Conservation (phyloP, 805 yeast genomes). For the Grigorovia humatica region DNA sequence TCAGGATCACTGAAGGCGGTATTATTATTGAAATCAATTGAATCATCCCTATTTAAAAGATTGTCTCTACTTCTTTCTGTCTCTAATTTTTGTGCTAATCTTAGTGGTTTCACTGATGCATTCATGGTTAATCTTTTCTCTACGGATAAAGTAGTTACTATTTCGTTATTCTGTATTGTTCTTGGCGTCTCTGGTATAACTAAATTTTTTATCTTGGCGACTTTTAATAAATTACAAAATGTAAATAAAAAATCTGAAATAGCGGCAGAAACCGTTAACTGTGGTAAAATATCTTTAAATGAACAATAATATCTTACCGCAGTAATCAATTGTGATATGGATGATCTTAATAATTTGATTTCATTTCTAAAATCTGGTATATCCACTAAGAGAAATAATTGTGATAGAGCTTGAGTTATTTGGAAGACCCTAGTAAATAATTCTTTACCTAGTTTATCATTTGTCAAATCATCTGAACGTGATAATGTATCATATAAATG, state of each 20-base stretch:
- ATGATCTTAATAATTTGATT: slow-evolving; percentile 41
- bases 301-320: slow-evolving; percentile 64
- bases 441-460: slow-evolving; percentile 6
- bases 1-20: slow-evolving; percentile 6
- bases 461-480: slow-evolving; percentile 1
- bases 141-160: background rate
- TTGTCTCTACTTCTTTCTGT: background rate
- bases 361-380: slow-evolving; percentile 29
- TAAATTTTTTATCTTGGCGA: slow-evolving; percentile 6
- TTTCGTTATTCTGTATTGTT: background rate
- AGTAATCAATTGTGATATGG: slow-evolving; percentile 67
- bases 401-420: slow-evolving; percentile 14
- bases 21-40: background rate
- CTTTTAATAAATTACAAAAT: slow-evolving; percentile 44
- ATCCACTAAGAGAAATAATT: slow-evolving; percentile 14
- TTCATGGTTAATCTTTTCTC: background rate
- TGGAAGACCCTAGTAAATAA: slow-evolving; percentile 20
- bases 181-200: background rate
- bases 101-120: slow-evolving; percentile 55
- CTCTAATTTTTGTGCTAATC: slow-evolving; percentile 44
- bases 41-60: background rate
- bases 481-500: slow-evolving; percentile 7
- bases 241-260: slow-evolving; percentile 61
- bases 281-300: slow-evolving; percentile 51
- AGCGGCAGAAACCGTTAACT: slow-evolving; percentile 62